phyloP scores from a whole-genome alignment of 2,329 filamentous ascomycete genomes.

The Microsporum audouinii region DNA sequence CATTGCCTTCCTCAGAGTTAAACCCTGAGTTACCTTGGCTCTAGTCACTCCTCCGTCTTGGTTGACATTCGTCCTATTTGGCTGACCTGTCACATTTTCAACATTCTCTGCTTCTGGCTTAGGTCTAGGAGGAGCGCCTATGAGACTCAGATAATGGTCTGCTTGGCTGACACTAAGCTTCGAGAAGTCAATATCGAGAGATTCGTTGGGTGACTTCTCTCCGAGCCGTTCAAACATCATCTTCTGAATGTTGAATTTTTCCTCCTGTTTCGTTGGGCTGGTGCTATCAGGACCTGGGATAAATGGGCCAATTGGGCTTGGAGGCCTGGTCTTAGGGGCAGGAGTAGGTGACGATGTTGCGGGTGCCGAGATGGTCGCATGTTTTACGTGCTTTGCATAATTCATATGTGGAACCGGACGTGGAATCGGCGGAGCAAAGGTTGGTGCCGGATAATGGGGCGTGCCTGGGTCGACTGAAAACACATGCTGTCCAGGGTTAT shows the following conservation, averaged over 20 bases:
- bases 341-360: background rate
- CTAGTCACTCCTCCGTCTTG: background rate
- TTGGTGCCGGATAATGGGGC: background rate
- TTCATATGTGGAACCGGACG: background rate
- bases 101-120: background rate
- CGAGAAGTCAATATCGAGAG: background rate
- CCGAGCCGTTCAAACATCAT: background rate
- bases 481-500: background rate
- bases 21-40: background rate
- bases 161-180: background rate
- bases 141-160: background rate
- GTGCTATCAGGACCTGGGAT: slow-evolving; percentile 13
- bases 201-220: background rate
- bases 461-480: background rate
- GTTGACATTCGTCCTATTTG: background rate
- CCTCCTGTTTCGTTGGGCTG: slow-evolving; percentile 15
- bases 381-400: background rate
- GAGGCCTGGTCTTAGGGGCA: background rate
- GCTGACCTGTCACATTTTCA: background rate
- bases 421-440: background rate
- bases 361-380: background rate
- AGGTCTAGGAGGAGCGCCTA: background rate
- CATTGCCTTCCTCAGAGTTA: background rate
- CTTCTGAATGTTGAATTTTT: slow-evolving; percentile 8
- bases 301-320: slow-evolving; percentile 6